These are phyloP conservation scores for Sporothrix brunneoviolacea DNA, from an alignment of 2,329 filamentous ascomycete genomes.

Conservation along the genomic window DNA sequence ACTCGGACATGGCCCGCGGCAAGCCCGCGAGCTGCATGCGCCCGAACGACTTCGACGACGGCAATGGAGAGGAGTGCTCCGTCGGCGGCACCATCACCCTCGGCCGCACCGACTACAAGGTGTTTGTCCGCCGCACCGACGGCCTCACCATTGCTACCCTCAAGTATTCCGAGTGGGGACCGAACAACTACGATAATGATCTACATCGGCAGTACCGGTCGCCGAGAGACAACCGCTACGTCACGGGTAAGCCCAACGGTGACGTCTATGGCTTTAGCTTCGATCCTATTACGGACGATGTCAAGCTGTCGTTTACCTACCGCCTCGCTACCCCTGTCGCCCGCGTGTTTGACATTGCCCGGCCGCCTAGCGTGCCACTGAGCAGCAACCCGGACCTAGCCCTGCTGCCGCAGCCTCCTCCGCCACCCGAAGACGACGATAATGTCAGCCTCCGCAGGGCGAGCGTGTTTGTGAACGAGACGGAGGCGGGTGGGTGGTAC, in stretches of 20 bases:
- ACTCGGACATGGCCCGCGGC: slow-evolving; percentile 47
- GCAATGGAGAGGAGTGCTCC: slow-evolving; percentile 67
- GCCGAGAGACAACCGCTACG: slow-evolving; percentile 81
- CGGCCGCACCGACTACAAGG: slow-evolving; percentile 81
- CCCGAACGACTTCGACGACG: slow-evolving; percentile 58
- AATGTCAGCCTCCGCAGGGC: slow-evolving; percentile 48
- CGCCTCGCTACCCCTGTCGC: slow-evolving; percentile 72
- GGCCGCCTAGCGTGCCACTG: slow-evolving; percentile 56
- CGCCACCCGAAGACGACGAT: slow-evolving; percentile 48
- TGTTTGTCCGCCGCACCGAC: slow-evolving; percentile 71
- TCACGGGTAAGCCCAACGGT: slow-evolving; percentile 81
- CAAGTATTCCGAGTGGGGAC: slow-evolving; percentile 89
- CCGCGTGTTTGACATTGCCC: slow-evolving; percentile 80
- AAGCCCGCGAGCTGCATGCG: slow-evolving; percentile 60
- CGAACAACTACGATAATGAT: slow-evolving; percentile 85
- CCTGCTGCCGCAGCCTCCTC: slow-evolving; percentile 76
- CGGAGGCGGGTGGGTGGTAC: slow-evolving; percentile 83
- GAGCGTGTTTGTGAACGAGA: slow-evolving; percentile 80
- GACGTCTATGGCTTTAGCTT: slow-evolving; percentile 75
- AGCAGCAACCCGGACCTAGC: slow-evolving; percentile 70
- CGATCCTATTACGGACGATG: slow-evolving; percentile 31
- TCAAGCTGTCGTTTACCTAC: slow-evolving; percentile 56
- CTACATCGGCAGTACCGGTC: slow-evolving; percentile 73
- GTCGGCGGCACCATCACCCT: slow-evolving; percentile 74
- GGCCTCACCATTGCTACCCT: slow-evolving; percentile 78